Base-by-base conservation (phyloP, 805 yeast genomes). In the Clavispora phyllophila region DNA sequence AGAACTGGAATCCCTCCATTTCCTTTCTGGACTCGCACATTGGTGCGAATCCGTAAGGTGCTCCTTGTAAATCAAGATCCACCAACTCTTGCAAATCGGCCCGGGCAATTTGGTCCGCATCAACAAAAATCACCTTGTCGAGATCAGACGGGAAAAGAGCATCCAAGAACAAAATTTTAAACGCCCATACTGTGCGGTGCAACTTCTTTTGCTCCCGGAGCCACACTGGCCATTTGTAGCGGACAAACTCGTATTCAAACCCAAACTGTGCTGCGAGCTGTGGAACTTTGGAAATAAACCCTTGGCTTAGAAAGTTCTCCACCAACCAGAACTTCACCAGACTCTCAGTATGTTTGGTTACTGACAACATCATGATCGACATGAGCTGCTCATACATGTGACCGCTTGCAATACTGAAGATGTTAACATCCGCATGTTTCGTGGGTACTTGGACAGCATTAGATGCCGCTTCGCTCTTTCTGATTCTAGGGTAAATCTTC, bases 151-250 rank as follows among this genome's bases (percentile, higher is more conserved):
- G 98, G 59, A 91, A 88, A 37, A 93, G 57, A 1, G 85, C 90
- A 64, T 91, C 99, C 48, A 89, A 64, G 54, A 91, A 88, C 39
- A 91, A 64, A 27, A 90, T 82, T 60, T 91, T 91, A 58, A 84
- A 87, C 4, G 93, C 96, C 89, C 96, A 87, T 40, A 88, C 79
- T 3, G 82, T 79, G 47, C 96, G 72, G 55, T 83, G 89, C 54
- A 79, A 79, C 50, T 84, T 91, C 28, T 82, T 62, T 63, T 91
- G 98, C 3, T 74, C 73, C 39, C 90, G 74, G 17, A 91, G 68
- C 96, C 97, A 91, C 9, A 70, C 61, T 12, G 99, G 99, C 99
- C 99, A 91, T 48, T 84, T 83, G 61, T 86, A 91, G 1, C 84
- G 78, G n/a, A 93, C 70, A 36, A 88, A 62, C 54, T 88, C 91